Evolutionary conservation across 179 eudicot genomes (phyloP), one percentile per base, ranked within the genome.

Genomic region (Carnegiea gigantea): DNA sequence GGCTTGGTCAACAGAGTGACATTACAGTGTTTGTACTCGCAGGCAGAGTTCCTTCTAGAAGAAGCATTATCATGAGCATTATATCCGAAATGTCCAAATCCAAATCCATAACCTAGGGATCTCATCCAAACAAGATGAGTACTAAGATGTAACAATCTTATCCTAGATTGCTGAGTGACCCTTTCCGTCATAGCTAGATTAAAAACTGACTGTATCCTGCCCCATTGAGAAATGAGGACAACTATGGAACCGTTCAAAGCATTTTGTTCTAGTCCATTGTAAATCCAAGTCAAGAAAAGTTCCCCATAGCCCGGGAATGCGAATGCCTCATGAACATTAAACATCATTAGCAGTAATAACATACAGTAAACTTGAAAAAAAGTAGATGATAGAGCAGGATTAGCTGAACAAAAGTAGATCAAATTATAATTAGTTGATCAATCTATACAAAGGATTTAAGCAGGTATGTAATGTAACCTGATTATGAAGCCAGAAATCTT

Each of bases 401-500:
- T 70, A 30, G 17, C 23, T 15, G 9, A 67, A 26, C 20, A 26
- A 28, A 28, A 28, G 40, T 38, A 67, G 12, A 30, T 28, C 10
- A 67, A 67, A 67, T 70, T 38, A 40, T 14, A 4, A 70, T 28
- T 36, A 15, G 73, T 6, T 30, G 73, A 28, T 70, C 40, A 30
- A 33, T 70, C 72, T 70, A 40, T 46, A 7, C 28, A 36, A 70
- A 49, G 54, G 74, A 64, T 73, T n/a, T 28, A 77, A 72, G 64
- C 82, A 48, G 68, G 33, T 72, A 8, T 40, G 44, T 40, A 40
- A 40, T 64, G 79, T 51, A 74, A 57, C 71, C 51, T 79, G 48
- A 79, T 51, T 24, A 70, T 9, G 23, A 59, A 76, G 17, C 53
- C 73, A 73, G 64, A 81, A 82, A 86, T 86, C 82, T 78, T 78